phyloP scores from a whole-genome alignment of 495 filamentous ascomycete genomes.

The Daldinia loculata region DNA sequence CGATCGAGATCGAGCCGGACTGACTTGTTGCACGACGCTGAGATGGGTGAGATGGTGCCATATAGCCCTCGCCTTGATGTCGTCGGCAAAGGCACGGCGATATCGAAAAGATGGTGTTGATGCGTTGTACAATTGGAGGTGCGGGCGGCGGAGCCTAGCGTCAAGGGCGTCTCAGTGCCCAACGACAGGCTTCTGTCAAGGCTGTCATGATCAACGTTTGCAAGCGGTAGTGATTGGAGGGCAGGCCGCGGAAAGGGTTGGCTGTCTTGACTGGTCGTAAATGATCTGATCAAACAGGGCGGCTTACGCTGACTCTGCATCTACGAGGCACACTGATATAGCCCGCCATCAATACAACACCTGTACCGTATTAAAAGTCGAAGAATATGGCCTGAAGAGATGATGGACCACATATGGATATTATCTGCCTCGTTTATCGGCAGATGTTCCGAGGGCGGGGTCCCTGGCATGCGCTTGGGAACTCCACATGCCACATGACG shows the following conservation, averaged over 20 bases:
- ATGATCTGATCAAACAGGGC: conserved; percentile 44
- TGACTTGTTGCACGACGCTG: conserved; percentile 33
- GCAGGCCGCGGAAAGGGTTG: conserved; percentile 37
- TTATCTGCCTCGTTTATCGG: conserved; percentile 37
- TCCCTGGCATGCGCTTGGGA: conserved; percentile 26
- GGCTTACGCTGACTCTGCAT: conserved; percentile 37
- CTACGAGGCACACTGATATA: conserved; percentile 35
- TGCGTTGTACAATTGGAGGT: conserved; percentile 60
- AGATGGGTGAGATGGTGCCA: conserved; percentile 35
- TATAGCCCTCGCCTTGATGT: conserved; percentile 32
- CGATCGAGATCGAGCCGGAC: conserved; percentile 38
- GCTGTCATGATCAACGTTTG: conserved; percentile 44
- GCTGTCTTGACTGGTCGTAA: conserved; percentile 41
- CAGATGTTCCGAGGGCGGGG: conserved; percentile 43
- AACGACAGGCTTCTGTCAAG: conserved; percentile 50
- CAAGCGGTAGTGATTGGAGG: conserved; percentile 42
- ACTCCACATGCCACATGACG: conserved; percentile 42
- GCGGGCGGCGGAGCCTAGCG: conserved; percentile 53
- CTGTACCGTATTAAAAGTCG: conserved; percentile 6
- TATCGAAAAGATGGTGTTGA: conserved; percentile 50
- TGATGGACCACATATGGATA: conserved; percentile 10
- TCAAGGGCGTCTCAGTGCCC: conserved; percentile 59
- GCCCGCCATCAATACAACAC: conserved; percentile 24
- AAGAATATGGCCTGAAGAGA: conserved; percentile 8
- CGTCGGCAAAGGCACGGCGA: conserved; percentile 31